phyloP scores from a whole-genome alignment of 192 early-diverging fungal species.

The Umbelopsis ramanniana region DNA sequence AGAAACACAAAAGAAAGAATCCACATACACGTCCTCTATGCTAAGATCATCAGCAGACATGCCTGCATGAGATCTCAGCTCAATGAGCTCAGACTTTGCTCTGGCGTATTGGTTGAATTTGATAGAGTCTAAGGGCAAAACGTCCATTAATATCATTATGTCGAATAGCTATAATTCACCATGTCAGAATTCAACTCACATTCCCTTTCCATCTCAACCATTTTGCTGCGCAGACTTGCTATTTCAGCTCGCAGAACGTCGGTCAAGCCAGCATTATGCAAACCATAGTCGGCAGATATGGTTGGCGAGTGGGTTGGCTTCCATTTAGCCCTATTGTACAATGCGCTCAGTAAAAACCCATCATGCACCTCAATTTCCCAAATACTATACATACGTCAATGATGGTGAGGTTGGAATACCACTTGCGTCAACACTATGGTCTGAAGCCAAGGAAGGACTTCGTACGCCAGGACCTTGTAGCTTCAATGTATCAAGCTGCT shows the following conservation, averaged over 20 bases:
- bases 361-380: neutral
- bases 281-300: conserved; percentile 6
- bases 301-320: conserved; percentile 32
- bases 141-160: too few species aligned
- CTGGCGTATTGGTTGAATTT: conserved; percentile 22
- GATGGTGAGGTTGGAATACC: conserved; percentile 27
- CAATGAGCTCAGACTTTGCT: conserved; percentile 24
- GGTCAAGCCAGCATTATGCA: conserved; percentile 26
- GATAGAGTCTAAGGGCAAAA: neutral
- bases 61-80: conserved; percentile 18
- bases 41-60: conserved; percentile 21
- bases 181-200: conserved; percentile 27
- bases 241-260: conserved; percentile 38
- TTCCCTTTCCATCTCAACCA: conserved; percentile 44
- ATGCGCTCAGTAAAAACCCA: neutral
- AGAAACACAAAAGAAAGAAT: neutral
- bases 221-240: conserved; percentile 27
- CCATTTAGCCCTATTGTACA: conserved; percentile 31
- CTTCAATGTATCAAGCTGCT: conserved; percentile 69
- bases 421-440: conserved; percentile 16
- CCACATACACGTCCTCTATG: conserved; percentile 25
- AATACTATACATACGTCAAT: conserved; percentile 15
- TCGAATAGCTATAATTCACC: neutral
- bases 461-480: conserved; percentile 39
- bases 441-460: conserved; percentile 13